Evolutionary conservation across 345 rosid species (phyloP).

Genomic region (Aegle marmelos): DNA sequence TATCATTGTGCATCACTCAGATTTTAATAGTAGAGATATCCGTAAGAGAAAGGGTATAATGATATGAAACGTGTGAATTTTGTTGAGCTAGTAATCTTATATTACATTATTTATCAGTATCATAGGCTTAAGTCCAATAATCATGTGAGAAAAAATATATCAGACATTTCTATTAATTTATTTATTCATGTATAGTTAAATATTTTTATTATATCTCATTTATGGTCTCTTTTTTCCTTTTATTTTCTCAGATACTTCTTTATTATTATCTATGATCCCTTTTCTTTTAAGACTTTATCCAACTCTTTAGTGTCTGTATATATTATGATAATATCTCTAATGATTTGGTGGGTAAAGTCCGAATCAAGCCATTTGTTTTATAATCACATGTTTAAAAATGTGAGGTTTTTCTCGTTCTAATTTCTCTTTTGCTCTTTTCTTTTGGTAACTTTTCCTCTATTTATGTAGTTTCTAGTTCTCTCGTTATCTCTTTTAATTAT

Average conservation of each 20-base stretch:
- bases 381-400: slow-evolving; percentile 44
- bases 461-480: not conserved
- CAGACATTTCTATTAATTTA: not conserved
- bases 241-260: not conserved
- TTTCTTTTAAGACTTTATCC: not conserved
- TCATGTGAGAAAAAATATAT: no score
- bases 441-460: not conserved
- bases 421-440: not conserved
- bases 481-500: not conserved
- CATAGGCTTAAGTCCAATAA: no score
- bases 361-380: slow-evolving; percentile 16
- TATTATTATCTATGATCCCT: not conserved
- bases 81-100: no score
- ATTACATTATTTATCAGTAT: no score
- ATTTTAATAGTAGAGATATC: no score
- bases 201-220: not conserved
- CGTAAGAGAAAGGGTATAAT: no score
- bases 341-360: not conserved
- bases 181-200: not conserved
- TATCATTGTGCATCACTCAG: no score
- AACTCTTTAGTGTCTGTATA: not conserved
- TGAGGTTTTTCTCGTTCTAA: slow-evolving; percentile 16
- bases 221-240: not conserved
- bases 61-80: no score
- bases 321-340: no score